These are phyloP conservation scores for Moesziomyces sp. DNA, from an alignment of 1,284 basidiomycete genomes.

Conservation along the genomic window DNA sequence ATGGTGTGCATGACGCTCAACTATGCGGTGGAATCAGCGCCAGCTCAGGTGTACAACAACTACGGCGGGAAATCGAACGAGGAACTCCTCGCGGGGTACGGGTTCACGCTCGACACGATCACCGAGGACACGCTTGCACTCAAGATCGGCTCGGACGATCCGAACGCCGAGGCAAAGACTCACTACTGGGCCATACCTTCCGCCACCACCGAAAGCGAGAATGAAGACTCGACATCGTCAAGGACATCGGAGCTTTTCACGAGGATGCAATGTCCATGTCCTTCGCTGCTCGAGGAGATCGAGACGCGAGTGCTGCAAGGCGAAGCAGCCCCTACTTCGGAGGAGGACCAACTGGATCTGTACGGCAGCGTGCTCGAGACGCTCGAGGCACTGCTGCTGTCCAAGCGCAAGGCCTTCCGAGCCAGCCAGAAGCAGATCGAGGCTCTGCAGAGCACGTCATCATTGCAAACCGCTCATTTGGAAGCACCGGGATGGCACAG, in stretches of 20 bases:
- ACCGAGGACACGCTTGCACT: constrained; percentile 57
- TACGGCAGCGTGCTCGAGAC: constrained; percentile 25
- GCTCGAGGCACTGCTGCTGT: constrained; percentile 31
- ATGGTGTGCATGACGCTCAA: constrained; percentile 25
- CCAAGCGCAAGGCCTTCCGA: constrained; percentile 39
- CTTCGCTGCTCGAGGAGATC: constrained; percentile 13
- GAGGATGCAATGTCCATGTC: constrained; percentile 17
- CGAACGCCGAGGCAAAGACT: constrained; percentile 2
- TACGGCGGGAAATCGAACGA: constrained; percentile 66
- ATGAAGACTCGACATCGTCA: too few species aligned
- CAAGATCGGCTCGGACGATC: constrained; percentile 13
- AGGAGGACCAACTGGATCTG: constrained; percentile 9
- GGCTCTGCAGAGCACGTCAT: neutral
- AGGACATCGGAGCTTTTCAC: neutral
- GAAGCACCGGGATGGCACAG: constrained; percentile 3
- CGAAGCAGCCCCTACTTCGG: neutral
- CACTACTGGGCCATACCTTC: constrained; percentile 28
- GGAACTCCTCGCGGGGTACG: constrained; percentile 59
- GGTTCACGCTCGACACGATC: constrained; percentile 43
- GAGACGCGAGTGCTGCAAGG: constrained; percentile 1
- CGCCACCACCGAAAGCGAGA: neutral
- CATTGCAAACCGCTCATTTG: neutral
- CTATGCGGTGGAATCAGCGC: neutral
- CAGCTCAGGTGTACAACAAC: constrained; percentile 61
- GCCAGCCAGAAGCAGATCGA: constrained; percentile 10